Conservation (phyloP, 1,284 basidiomycete species). For the Porogramme epimiltina region DNA sequence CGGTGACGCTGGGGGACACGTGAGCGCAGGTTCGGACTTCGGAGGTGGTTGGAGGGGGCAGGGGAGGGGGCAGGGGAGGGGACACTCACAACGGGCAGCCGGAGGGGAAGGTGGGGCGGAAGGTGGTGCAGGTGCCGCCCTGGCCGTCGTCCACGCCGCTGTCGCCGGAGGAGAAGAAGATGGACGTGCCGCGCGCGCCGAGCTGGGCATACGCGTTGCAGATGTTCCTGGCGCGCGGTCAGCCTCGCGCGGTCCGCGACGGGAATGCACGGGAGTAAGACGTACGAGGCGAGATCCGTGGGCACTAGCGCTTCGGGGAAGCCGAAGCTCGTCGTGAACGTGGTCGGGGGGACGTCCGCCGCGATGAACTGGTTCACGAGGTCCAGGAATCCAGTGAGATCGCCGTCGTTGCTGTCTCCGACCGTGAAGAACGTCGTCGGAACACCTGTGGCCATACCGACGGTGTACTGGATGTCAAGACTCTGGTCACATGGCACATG, state of each 20-base stretch:
- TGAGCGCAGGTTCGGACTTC: not conserved
- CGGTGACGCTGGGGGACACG: conserved; percentile 49
- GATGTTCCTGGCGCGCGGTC: conserved; percentile 39
- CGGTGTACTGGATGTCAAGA: conserved; percentile 67
- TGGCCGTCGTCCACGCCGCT: conserved; percentile 59
- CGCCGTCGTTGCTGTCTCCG: conserved; percentile 21
- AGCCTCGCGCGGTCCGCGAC: too few species aligned
- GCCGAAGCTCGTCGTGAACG: conserved; percentile 47
- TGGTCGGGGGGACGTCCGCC: conserved; percentile 32
- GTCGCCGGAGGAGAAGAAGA: conserved; percentile 68
- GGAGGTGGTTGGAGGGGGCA: not conserved
- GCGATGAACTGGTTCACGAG: conserved; percentile 34
- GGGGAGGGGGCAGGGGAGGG: not conserved
- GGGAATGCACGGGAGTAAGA: not conserved
- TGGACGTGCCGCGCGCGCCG: conserved; percentile 59
- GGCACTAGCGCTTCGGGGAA: conserved; percentile 49
- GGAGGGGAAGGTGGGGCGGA: conserved; percentile 66
- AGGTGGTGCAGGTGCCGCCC: conserved; percentile 54
- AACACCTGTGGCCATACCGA: conserved; percentile 56
- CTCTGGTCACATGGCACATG: conserved; percentile 30
- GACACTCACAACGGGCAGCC: conserved; percentile 36
- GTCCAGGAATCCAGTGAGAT: conserved; percentile 30
- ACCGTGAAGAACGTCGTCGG: conserved; percentile 22
- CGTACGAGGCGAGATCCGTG: conserved; percentile 44
- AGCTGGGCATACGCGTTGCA: conserved; percentile 66